These are phyloP conservation scores for Beauveria caledonica DNA, from an alignment of 2,329 filamentous ascomycete genomes.

Conservation along the genomic window DNA sequence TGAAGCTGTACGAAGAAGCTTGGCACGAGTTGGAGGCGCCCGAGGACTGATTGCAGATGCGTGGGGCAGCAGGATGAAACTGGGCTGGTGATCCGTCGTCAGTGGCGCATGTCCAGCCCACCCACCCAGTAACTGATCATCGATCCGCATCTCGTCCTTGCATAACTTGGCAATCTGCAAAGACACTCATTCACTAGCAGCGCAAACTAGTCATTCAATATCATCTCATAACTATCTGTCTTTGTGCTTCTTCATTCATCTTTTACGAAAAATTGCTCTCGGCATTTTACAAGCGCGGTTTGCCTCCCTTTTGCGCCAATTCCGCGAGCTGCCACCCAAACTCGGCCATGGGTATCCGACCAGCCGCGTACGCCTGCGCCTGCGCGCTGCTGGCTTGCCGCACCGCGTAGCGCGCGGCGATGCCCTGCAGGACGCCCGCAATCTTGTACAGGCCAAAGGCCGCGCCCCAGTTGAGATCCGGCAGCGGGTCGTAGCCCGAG, in stretches of 20 bases:
- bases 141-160: background rate
- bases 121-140: background rate
- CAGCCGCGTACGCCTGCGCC: slow-evolving; percentile 62
- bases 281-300: slow-evolving; percentile 20
- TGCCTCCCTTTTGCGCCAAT: slow-evolving; percentile 24
- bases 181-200: too few relatives aligned
- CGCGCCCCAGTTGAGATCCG: slow-evolving; percentile 52
- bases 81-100: background rate
- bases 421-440: slow-evolving; percentile 69
- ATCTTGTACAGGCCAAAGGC: slow-evolving; percentile 55
- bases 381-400: slow-evolving; percentile 84
- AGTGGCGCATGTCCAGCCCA: background rate
- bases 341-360: slow-evolving; percentile 65
- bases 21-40: background rate
- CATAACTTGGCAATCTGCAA: background rate
- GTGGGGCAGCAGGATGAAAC: slow-evolving; percentile 2
- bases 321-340: slow-evolving; percentile 69
- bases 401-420: slow-evolving; percentile 76
- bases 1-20: background rate
- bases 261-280: background rate
- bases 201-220: background rate
- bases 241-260: background rate
- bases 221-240: background rate
- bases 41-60: background rate
- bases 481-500: slow-evolving; percentile 61